Percentiles rank a stretch among this genome's conserved stretches.
Conservation (phyloP, 495 filamentous ascomycete species). For the Ramalina intermedia region DNA sequence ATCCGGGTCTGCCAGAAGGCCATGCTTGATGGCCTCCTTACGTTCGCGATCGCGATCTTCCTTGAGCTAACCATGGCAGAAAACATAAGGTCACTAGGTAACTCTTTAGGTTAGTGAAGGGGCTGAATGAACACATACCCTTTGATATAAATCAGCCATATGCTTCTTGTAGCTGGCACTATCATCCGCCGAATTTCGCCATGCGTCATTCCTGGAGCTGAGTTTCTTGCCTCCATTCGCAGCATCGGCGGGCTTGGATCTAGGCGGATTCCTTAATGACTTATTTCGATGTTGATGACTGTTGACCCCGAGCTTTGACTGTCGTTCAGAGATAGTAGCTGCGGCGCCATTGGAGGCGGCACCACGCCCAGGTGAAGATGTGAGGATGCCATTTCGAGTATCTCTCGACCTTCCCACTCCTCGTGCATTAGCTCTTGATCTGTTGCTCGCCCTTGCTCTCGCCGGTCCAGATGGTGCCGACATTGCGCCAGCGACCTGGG, state of each 20-base stretch:
- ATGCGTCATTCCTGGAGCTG: conserved; percentile 1
- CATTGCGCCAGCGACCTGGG: conserved; percentile 12
- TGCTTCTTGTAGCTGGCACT: conserved; percentile 9
- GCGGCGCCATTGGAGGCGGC: neutral
- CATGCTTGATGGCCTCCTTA: conserved; percentile 52
- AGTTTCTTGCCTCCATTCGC: conserved; percentile 2
- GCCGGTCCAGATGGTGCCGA: conserved; percentile 6
- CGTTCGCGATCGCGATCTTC: conserved; percentile 54
- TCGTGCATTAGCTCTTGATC: conserved; percentile 2
- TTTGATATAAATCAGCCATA: conserved; percentile 15
- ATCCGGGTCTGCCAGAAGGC: conserved; percentile 78
- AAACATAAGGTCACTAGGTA: conserved; percentile 16
- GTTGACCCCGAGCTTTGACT: conserved; percentile 1
- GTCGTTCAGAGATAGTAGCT: neutral
- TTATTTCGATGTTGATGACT: neutral
- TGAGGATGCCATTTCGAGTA: neutral
- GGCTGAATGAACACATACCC: conserved; percentile 9
- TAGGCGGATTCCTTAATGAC: neutral
- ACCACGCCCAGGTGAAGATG: neutral
- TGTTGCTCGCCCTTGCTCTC: neutral
- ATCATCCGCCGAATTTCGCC: conserved; percentile 7
- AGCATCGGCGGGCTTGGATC: conserved; percentile 1
- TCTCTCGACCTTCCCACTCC: conserved; percentile 6
- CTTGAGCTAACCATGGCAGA: conserved; percentile 34
- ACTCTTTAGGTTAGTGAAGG: conserved; percentile 9